phyloP scores from a whole-genome alignment of 306 rosid species.

The Glycine latifolia region DNA sequence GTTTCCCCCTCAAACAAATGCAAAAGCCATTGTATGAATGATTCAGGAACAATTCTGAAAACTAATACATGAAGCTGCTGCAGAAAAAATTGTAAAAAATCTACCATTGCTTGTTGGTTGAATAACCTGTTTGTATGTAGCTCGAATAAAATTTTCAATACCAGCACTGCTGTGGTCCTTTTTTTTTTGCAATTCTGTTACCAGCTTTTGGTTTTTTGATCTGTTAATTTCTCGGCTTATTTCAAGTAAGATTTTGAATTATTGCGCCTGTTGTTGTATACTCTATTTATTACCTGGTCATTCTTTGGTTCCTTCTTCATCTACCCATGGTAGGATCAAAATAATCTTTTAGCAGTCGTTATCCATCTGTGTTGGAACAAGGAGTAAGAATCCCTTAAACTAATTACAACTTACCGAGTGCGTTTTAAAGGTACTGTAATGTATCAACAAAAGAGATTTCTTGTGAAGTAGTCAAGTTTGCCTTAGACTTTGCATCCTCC shows the following conservation, averaged over 20 bases:
- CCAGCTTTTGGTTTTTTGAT: neutral
- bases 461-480: slow-evolving; percentile 21
- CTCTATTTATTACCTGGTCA: slow-evolving; percentile 22
- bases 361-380: neutral
- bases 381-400: neutral
- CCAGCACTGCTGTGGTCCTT: slow-evolving; percentile 21
- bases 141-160: neutral
- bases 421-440: neutral
- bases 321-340: neutral
- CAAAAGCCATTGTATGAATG: slow-evolving; percentile 44
- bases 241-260: slow-evolving; percentile 15
- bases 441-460: neutral
- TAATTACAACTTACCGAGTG: neutral
- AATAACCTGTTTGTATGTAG: slow-evolving; percentile 46
- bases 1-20: neutral
- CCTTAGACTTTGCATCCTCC: slow-evolving; percentile 14
- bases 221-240: slow-evolving; percentile 12
- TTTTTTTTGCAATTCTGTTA: slow-evolving; percentile 30
- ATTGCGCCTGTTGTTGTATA: neutral
- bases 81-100: slow-evolving; percentile 46
- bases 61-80: neutral
- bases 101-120: slow-evolving; percentile 40
- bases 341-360: neutral
- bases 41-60: slow-evolving; percentile 34
- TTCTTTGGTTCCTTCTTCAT: slow-evolving; percentile 12